Percentiles rank a stretch among this genome's conserved stretches.
Conservation (phyloP, 2,329 filamentous ascomycete genomes). For the Dothideomycetes sp. region DNA sequence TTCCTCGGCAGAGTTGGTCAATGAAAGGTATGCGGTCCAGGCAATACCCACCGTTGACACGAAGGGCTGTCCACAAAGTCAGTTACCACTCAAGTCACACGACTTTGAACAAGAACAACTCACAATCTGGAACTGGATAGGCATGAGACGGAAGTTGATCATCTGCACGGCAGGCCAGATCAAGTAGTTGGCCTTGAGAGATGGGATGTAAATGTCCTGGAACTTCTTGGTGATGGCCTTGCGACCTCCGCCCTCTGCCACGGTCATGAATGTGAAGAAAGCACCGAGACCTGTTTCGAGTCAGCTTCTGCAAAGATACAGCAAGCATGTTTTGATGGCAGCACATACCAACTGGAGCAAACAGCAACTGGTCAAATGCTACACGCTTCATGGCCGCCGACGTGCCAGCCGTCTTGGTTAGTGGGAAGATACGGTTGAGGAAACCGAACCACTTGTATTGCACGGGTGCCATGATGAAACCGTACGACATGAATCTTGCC, state of each 20-base stretch:
- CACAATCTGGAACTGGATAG: conserved; percentile 92
- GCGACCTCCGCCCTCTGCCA: conserved; percentile 83
- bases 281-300: conserved; percentile 55
- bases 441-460: conserved; percentile 96
- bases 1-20: conserved; percentile 80
- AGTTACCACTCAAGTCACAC: background rate
- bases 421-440: conserved; percentile 70
- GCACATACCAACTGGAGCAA: conserved; percentile 69
- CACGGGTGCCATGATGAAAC: conserved; percentile 88
- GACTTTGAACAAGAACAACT: conserved; percentile 34
- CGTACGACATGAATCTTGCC: conserved; percentile 93
- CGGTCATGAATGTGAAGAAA: conserved; percentile 95
- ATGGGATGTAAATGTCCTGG: conserved; percentile 85
- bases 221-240: conserved; percentile 76
- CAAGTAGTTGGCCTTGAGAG: conserved; percentile 89
- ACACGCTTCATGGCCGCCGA: conserved; percentile 80
- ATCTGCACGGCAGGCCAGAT: conserved; percentile 95
- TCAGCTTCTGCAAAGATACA: background rate
- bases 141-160: conserved; percentile 91
- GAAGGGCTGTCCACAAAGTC: conserved; percentile 60
- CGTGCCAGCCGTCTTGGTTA: conserved; percentile 66
- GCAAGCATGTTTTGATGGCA: background rate
- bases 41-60: conserved; percentile 93
- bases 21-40: conserved; percentile 92
- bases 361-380: conserved; percentile 83